Evolutionary conservation across 345 rosid species (phyloP).

Genomic region (Durio zibethinus): DNA sequence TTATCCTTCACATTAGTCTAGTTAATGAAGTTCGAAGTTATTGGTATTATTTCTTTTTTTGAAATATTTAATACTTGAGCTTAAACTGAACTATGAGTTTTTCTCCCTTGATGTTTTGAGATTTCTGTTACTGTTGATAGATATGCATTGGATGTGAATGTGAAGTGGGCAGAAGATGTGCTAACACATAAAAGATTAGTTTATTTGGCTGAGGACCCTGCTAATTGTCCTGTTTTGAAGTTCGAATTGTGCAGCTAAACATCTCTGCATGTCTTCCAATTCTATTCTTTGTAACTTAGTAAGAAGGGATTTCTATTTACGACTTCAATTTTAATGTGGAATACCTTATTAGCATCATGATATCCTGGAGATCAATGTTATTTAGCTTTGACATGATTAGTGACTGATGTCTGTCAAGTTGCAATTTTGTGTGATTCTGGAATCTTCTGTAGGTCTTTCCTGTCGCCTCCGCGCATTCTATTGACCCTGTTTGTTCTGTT

Average conservation of each 20-base stretch:
- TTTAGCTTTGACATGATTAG: background rate
- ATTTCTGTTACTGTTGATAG: slow-evolving; percentile 31
- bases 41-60: background rate
- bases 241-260: slow-evolving; percentile 79
- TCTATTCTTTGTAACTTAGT: background rate
- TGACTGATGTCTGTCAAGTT: background rate
- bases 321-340: background rate
- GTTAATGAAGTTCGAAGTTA: background rate
- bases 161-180: slow-evolving; percentile 96
- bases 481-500: slow-evolving; percentile 48
- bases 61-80: background rate
- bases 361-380: background rate
- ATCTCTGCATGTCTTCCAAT: background rate
- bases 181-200: slow-evolving; percentile 74
- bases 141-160: slow-evolving; percentile 92
- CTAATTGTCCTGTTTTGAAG: slow-evolving; percentile 76
- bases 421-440: background rate
- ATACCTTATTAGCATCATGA: background rate
- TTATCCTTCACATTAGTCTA: background rate
- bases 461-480: slow-evolving; percentile 34
- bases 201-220: slow-evolving; percentile 70
- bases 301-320: background rate
- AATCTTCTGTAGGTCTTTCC: slow-evolving; percentile 57
- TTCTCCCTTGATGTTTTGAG: background rate
- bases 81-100: background rate